Base-by-base conservation (phyloP, 768 basidiomycete species). In the Calocera cornea region DNA sequence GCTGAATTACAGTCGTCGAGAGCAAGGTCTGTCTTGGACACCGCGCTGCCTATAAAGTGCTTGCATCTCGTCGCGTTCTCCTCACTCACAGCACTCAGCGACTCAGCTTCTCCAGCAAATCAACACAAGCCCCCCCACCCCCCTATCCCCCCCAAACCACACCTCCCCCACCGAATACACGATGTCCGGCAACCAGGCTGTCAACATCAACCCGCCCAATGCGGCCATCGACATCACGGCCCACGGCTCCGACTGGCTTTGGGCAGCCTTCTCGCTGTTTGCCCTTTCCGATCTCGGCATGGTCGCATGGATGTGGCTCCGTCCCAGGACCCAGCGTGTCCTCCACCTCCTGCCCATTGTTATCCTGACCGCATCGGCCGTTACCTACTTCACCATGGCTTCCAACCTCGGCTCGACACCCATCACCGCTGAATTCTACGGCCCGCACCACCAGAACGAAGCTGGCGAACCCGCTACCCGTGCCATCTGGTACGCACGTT, bases 361-460 rank as follows among this genome's bases (percentile, higher is more conserved):
- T 66, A 76, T 85, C 44, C 73, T 85, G 27, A 75, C 79, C 19
- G 83, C 83, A 0, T 75, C 81, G 1, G 70, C 76, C 12, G 73
- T 85, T 41, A 73, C 81, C 0, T 83, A 83, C 76, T 83, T 83
- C 73, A 75, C 79, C 16, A 83, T 84, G 83, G 84, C 83, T 0
- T 83, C 83, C 24, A 78, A 84, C 72, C 77, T 85, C 47, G 84
- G 84, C 17, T 75, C 75, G 49, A 80, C 83, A 0, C 77, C 82
- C 38, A 72, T 84, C 70, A 67, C 50, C n/a, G 78, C 80, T 41
- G 82, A 83, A 69, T 83, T 80, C 72, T 71, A 75, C 34, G 75
- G 75, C 27, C 65, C 75, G 54, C 75, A 60, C 31, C 54, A 60
- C 31, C 54, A 60, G 31, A 33, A 60, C 54, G 5, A 60, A 27